Evolutionary conservation across 306 rosid genomes (phyloP), one percentile per base, ranked within the genome.

Genomic region (Boehmeria nivea): DNA sequence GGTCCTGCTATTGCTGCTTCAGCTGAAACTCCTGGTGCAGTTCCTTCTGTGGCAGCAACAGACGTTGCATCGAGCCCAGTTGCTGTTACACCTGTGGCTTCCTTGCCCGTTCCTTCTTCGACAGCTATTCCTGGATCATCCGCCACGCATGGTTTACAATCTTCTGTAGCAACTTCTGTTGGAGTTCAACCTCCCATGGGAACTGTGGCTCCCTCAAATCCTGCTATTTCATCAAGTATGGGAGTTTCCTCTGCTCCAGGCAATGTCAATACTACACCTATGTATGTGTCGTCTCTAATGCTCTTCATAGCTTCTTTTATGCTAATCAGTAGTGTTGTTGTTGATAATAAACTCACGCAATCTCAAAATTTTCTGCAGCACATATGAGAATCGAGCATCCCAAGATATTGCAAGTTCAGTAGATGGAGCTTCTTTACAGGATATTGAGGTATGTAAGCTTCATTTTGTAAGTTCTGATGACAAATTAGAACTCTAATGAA

Each of bases 11-110:
- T 64, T 20, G 61, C 31, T 55, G 61, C 93, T 45, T 63, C 74
- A 6, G 73, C 74, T 61, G 78, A 77, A 59, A 64, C 78, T 58
- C 36, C 82, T 21, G 31, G 53, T 21, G 70, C 82, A 26, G 63
- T 63, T 66, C 62, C 77, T 40, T 20, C 83, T 76, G 62, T 71
- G 43, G 71, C 78, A 18, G 59, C 69, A 52, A 69, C 83, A 60
- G 87, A 83, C 69, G 61, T 75, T 46, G 70, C 73, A 64, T 66
- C 69, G 44, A 93, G 95, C 70, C 95, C 99, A 54, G 79, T 82
- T 71, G 74, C 94, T 37, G 82, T 81, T 54, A 79, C 83, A 21
- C 89, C 94, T n/a, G 59, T 83, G 64, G 77, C 73, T 80, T 49
- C 87, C 38, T 66, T 81, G 47, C 68, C 86, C 3, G 83, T 75